phyloP scores from a whole-genome alignment of 768 basidiomycete species.

The Russula brevipes region DNA sequence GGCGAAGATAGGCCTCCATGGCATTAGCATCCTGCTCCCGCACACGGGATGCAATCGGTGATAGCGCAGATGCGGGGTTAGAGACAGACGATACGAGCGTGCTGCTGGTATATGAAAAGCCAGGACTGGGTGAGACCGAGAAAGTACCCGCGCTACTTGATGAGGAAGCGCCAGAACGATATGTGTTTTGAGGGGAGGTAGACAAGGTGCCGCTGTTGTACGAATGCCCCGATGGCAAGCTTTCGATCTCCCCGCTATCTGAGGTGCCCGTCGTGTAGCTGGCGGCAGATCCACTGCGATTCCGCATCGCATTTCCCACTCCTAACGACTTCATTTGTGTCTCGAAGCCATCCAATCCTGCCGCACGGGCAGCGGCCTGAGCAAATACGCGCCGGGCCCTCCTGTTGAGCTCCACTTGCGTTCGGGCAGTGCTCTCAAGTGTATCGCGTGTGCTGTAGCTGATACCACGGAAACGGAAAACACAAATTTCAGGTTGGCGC shows the following conservation, averaged over 20 bases:
- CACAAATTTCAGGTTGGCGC: conserved; percentile 23
- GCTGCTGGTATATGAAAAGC: conserved; percentile 36
- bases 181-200: conserved; percentile 29
- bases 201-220: conserved; percentile 29
- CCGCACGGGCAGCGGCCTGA: conserved; percentile 64
- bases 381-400: conserved; percentile 68
- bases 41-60: conserved; percentile 76
- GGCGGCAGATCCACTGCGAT: conserved; percentile 26
- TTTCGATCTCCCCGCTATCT: conserved; percentile 25
- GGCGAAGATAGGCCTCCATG: conserved; percentile 77
- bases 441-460: conserved; percentile 74
- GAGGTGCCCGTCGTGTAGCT: conserved; percentile 32
- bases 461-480: conserved; percentile 17
- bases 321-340: conserved; percentile 45
- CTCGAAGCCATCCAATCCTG: conserved; percentile 47
- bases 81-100: conserved; percentile 26
- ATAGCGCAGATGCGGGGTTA: conserved; percentile 48
- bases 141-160: conserved; percentile 43
- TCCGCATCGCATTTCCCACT: conserved; percentile 34
- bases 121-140: conserved; percentile 35
- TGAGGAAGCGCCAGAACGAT: conserved; percentile 54
- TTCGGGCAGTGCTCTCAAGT: conserved; percentile 72
- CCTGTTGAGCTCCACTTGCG: conserved; percentile 76
- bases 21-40: conserved; percentile 82
- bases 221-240: conserved; percentile 23